Conservation (phyloP, 2,329 filamentous ascomycete species). For the Cercospora sp. region DNA sequence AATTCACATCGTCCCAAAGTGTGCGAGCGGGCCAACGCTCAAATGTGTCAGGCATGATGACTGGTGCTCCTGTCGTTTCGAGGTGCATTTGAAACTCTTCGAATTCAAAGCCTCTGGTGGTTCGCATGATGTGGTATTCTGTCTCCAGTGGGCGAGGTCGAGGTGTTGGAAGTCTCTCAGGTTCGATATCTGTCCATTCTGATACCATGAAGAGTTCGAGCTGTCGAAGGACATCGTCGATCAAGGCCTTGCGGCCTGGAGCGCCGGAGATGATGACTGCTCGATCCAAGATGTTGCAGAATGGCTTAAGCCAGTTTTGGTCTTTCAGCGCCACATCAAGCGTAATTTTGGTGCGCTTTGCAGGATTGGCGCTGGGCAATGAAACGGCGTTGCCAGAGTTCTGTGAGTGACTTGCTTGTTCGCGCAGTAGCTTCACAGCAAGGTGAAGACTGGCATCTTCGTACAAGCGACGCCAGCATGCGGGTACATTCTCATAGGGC, state of each 20-base stretch:
- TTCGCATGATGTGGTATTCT: conserved; percentile 13
- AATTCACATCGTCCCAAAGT: conserved; percentile 72
- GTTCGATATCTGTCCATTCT: not conserved
- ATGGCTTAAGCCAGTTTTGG: conserved; percentile 32
- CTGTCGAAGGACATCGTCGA: conserved; percentile 54
- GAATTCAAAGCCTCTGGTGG: conserved; percentile 23
- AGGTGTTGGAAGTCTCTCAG: conserved; percentile 17
- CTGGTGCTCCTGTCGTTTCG: conserved; percentile 47
- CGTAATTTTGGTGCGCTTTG: conserved; percentile 3
- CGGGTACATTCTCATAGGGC: conserved; percentile 65
- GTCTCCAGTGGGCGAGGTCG: conserved; percentile 21
- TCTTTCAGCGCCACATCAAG: not conserved
- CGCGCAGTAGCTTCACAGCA: conserved; percentile 44
- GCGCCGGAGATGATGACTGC: conserved; percentile 74
- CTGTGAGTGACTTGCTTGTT: not conserved
- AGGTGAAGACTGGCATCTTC: conserved; percentile 69
- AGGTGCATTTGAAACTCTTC: conserved; percentile 37
- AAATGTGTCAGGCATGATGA: conserved; percentile 69
- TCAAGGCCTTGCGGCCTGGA: conserved; percentile 53
- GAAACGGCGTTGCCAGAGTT: not conserved
- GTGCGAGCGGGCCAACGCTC: conserved; percentile 76
- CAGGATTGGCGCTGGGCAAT: not conserved
- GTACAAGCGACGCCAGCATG: conserved; percentile 70
- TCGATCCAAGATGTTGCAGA: conserved; percentile 70
- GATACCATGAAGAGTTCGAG: conserved; percentile 42